Percentiles rank a stretch among this genome's conserved stretches.
These are phyloP conservation scores for Raffaelea albimanens DNA, from an alignment of 2,329 filamentous ascomycete genomes.

Conservation along the genomic window DNA sequence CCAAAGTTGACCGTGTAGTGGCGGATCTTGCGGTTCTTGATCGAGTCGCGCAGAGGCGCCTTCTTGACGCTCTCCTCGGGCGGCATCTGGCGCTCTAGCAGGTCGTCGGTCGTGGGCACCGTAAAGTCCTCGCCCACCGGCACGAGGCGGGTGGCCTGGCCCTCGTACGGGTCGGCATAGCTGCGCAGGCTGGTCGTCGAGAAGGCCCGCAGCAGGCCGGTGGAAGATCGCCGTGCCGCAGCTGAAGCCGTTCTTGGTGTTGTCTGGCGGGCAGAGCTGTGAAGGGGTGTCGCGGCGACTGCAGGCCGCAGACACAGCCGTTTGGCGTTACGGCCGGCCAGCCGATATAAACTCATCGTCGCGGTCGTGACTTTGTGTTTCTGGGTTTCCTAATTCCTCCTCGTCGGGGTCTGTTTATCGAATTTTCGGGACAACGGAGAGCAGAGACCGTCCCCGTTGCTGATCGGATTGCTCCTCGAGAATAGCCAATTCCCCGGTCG, in stretches of 20 bases:
- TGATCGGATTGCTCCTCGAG: slow-evolving; percentile 9
- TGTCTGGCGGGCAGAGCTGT: slow-evolving; percentile 10
- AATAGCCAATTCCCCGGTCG: slow-evolving; percentile 19
- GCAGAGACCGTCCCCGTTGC: not conserved
- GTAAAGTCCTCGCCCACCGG: slow-evolving; percentile 57
- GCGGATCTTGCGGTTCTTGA: slow-evolving; percentile 71
- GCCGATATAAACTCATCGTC: slow-evolving; percentile 67
- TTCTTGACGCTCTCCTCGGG: slow-evolving; percentile 28
- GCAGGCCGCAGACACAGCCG: slow-evolving; percentile 48
- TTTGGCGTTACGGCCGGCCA: slow-evolving; percentile 62
- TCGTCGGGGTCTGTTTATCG: not conserved
- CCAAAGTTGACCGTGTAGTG: slow-evolving; percentile 99
- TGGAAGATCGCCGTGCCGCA: not conserved
- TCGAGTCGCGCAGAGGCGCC: slow-evolving; percentile 36
- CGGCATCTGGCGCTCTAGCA: slow-evolving; percentile 12
- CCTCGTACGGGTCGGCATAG: slow-evolving; percentile 47
- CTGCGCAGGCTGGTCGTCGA: slow-evolving; percentile 55
- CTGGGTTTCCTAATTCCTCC: too few species aligned
- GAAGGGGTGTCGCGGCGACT: slow-evolving; percentile 9
- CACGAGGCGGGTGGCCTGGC: slow-evolving; percentile 52
- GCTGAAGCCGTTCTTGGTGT: not conserved
- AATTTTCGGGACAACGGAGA: not conserved
- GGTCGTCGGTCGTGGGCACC: slow-evolving; percentile 33
- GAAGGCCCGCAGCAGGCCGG: slow-evolving; percentile 48
- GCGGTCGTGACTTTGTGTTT: slow-evolving; percentile 26